Base-by-base conservation (phyloP, 2,329 filamentous ascomycete genomes). In the Paecilomyces dactylethromorphus region DNA sequence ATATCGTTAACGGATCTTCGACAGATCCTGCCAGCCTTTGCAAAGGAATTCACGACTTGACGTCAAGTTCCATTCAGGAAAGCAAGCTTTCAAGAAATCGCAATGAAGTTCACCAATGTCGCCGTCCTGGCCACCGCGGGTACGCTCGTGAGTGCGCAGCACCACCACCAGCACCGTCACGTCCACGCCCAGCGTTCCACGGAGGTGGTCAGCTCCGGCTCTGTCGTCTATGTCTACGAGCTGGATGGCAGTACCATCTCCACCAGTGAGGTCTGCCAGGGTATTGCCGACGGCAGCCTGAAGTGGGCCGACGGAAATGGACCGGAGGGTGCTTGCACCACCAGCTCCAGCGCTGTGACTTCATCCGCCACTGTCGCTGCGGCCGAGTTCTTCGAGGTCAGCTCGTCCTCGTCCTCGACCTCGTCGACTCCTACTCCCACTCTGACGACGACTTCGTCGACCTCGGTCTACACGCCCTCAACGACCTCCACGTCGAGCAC, bases 161-260 rank as follows among this genome's bases (percentile, higher is more conserved):
- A 77, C 65, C 70, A 71, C 58, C 76, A 77, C 62, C 69, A 70
- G 55, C 78, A 77, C 64, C 70, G 71, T 58, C 75, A 76, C 65
- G 73, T 74, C 63, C 71, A 74, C 57, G 64, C 63, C 55, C 74
- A 74, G 67, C 77, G 76, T 63, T 69, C 64, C 29, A 64, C 75
- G 18, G 75, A 77, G 35, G 76, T 75, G 60, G 77, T 29, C 26
- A 29, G 4, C 26, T 29, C 78, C 21, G 75, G 80, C 56, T 82
- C 84, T 57, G 81, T 82, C 57, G 83, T 87, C 65, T 84, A 87
- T 58, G 82, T 88, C 58, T 97, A 92, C 76, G 82, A 88, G 71
- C 78, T 92, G 57, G 84, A 88, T 61, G 88, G 87, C 61, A 66
- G 86, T 68, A 63, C 78, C 33, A 82, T 96, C 65, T 78, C 80